Evolutionary conservation across 768 basidiomycete species (phyloP), one percentile per base, ranked within the genome.

Genomic region (Amanita phalloides): DNA sequence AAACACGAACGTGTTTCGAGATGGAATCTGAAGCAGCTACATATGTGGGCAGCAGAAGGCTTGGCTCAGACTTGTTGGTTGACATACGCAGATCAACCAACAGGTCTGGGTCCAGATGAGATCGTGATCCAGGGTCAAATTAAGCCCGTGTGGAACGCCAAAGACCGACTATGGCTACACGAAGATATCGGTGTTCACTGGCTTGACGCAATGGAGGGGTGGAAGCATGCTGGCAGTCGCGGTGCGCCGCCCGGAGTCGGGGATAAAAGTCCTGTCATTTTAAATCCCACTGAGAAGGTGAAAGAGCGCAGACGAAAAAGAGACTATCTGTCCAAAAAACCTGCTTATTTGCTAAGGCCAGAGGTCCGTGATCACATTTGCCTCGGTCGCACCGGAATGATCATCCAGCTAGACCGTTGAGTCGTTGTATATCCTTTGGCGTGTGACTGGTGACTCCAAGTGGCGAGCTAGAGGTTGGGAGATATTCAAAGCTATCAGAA

Each of bases 41-140:
- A 88, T 60, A 66, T 78, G 49, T 88, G 84, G 81, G 86, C 82
- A 3, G 87, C 86, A 1, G 75, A 86, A 60, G 86, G 86, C 14
- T 69, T 90, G 23, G 81, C 82, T 30, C 75, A 84, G 60, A 82
- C 74, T 11, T 89, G 86, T 61, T 87, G 78, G 67, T 59, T 81
- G 25, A 74, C 77, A 45, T 89, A 88, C 59, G 82, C 81, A 1
- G 86, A 89, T 60, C 77, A 82, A 60, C 74, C 78, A 5, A 72
- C 76, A 3, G 86, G 87, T 2, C 63, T 90, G 28, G 83, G 78
- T 11, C 82, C 86, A 1, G 87, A 90, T 50, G 74, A 77, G 56
- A 70, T 75, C 21, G 26, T 59, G 0, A 79, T 78, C 53, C 62
- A 68, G 53, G 62, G 63, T 9, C 52, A 48, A 25, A 48, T 36